A percentile compares a stretch with the other conserved stretches of the same genome.
Evolutionary conservation across 768 basidiomycete species (phyloP).

Genomic region (Boletellus ananiceps): DNA sequence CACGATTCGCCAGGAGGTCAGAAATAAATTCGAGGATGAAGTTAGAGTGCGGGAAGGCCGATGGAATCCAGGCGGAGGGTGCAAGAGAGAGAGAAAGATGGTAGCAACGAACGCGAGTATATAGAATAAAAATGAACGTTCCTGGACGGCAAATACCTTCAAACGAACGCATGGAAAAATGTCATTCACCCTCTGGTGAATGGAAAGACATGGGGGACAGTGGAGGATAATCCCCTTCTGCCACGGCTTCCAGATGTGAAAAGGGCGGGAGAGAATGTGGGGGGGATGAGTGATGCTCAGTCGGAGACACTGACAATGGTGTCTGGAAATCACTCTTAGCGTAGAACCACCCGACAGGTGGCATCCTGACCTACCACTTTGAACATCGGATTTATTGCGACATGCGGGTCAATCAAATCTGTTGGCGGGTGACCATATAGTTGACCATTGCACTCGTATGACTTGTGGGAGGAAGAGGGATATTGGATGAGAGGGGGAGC

Average conservation of each 20-base stretch:
- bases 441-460: constrained; percentile 51
- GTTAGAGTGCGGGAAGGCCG: constrained; percentile 14
- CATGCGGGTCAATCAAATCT: constrained; percentile 57
- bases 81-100: constrained; percentile 23
- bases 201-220: constrained; percentile 72
- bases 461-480: constrained; percentile 36
- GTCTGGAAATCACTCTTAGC: constrained; percentile 36
- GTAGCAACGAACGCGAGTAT: constrained; percentile 28
- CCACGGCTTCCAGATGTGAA: constrained; percentile 77
- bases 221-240: constrained; percentile 71
- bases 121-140: constrained; percentile 25
- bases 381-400: constrained; percentile 82
- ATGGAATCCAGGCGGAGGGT: constrained; percentile 25
- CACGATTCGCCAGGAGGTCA: constrained; percentile 17
- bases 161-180: constrained; percentile 16
- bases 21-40: constrained; percentile 6
- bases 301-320: constrained; percentile 45
- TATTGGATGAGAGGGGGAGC: constrained; percentile 35
- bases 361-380: constrained; percentile 66
- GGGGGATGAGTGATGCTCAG: constrained; percentile 33
- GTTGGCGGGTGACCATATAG: constrained; percentile 55
- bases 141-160: constrained; percentile 21
- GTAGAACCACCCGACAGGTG: not conserved
- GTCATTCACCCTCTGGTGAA: constrained; percentile 44
- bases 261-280: constrained; percentile 67